Evolutionary conservation across 176 grass and related monocot genomes (phyloP).

Genomic region (Aegilops umbellulata): DNA sequence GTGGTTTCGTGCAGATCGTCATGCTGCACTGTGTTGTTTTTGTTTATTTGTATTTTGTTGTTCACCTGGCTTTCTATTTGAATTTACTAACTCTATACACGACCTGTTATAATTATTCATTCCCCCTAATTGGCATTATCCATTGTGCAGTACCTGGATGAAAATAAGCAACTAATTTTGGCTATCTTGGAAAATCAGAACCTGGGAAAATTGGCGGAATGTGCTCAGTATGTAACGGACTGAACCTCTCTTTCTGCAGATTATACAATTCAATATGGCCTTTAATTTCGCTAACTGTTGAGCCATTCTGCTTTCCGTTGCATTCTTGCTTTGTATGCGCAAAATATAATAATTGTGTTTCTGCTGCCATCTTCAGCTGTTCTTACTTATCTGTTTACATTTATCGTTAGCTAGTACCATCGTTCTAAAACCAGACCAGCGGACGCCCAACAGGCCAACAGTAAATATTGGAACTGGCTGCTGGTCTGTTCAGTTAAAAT

Average conservation of each 20-base stretch:
- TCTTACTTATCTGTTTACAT: not conserved
- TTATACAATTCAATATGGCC: slow-evolving; percentile 19
- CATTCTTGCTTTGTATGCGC: not conserved
- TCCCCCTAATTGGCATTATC: not conserved
- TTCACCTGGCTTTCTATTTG: not conserved
- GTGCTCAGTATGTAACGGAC: slow-evolving; percentile 71
- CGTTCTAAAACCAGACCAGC: slow-evolving; percentile 7
- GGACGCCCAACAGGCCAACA: not conserved
- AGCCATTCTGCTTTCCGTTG: not conserved
- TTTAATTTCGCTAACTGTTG: not conserved
- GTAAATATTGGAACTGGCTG: not conserved
- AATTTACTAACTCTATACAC: not conserved
- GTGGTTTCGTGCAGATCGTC: not conserved
- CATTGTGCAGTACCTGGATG: slow-evolving; percentile 73
- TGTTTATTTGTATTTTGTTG: not conserved
- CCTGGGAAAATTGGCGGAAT: slow-evolving; percentile 84
- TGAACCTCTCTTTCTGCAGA: not conserved
- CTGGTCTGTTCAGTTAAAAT: not conserved
- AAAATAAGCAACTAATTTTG: slow-evolving; percentile 94
- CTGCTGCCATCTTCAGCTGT: not conserved
- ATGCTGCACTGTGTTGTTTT: slow-evolving; percentile 3
- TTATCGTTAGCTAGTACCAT: not conserved
- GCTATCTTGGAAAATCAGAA: slow-evolving; percentile 94
- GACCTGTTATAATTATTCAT: not conserved
- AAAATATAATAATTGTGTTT: not conserved